Percentiles rank a stretch among this genome's conserved stretches.
Conservation (phyloP, 2,329 filamentous ascomycete species). For the Ascochyta rabiei region DNA sequence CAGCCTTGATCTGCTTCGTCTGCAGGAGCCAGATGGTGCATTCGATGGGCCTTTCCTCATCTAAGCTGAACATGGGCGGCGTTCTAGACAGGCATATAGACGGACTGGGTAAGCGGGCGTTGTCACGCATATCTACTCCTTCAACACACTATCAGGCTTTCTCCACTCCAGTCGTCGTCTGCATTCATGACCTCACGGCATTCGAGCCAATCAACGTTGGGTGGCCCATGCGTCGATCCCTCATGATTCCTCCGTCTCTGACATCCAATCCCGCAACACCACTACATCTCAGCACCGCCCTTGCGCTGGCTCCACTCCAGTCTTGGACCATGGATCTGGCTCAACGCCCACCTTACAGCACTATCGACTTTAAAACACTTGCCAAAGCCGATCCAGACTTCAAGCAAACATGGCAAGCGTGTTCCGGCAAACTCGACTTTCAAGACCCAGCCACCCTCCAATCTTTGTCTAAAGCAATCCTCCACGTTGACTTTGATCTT, state of each 20-base stretch:
- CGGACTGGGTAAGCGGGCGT: conserved; percentile 18
- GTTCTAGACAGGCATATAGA: conserved; percentile 4
- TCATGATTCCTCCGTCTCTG: conserved; percentile 1
- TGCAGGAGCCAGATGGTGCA: conserved; percentile 47
- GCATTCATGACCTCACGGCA: background rate
- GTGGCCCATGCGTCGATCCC: conserved; percentile 22
- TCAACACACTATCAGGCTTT: conserved; percentile 25
- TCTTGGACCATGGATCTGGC: conserved; percentile 25
- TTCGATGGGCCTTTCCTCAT: conserved; percentile 57
- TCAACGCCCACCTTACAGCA: conserved; percentile 55
- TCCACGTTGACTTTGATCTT: conserved; percentile 77
- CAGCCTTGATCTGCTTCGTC: conserved; percentile 50
- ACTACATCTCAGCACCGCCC: background rate
- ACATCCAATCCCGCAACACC: background rate
- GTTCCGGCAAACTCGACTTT: conserved; percentile 74
- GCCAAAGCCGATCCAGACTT: conserved; percentile 65
- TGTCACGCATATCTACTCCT: conserved; percentile 13
- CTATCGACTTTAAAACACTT: conserved; percentile 67
- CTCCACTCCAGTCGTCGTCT: conserved; percentile 5
- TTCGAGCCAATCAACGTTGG: conserved; percentile 28
- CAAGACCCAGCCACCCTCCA: conserved; percentile 75
- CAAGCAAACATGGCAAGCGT: conserved; percentile 54
- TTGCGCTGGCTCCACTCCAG: no score
- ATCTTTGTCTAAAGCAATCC: conserved; percentile 77
- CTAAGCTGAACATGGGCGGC: conserved; percentile 12